Conservation (phyloP, 2,329 filamentous ascomycete species). For the Fusarium coffeatum region DNA sequence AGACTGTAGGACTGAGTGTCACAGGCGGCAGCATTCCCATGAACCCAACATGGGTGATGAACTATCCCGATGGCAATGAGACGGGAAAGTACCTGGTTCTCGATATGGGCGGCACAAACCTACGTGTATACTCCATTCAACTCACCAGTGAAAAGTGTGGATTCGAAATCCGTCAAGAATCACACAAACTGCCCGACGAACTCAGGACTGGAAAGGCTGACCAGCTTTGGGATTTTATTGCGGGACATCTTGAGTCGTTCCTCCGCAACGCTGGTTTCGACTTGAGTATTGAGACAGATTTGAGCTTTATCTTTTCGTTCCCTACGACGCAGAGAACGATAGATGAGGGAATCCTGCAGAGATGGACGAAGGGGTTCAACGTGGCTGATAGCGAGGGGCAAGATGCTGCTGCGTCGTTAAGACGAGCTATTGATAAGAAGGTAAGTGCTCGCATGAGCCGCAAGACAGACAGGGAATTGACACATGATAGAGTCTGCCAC, state of each 20-base stretch:
- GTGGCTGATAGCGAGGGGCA: conserved; percentile 90
- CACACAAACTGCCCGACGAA: conserved; percentile 1
- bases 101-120: conserved; percentile 10
- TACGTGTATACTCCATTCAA: background rate
- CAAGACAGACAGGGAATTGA: background rate
- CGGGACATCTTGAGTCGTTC: background rate
- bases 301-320: conserved; percentile 94
- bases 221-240: conserved; percentile 7
- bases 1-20: background rate
- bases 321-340: conserved; percentile 93
- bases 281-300: background rate
- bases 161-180: background rate
- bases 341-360: conserved; percentile 89
- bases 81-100: conserved; percentile 4
- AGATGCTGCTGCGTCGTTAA: conserved; percentile 89
- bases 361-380: conserved; percentile 98
- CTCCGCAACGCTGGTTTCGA: background rate
- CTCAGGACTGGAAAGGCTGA: background rate
- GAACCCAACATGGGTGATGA: conserved; percentile 23
- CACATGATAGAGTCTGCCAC: conserved; percentile 77
- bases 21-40: conserved; percentile 8
- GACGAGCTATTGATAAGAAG: conserved; percentile 75
- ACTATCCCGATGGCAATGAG: conserved; percentile 9
- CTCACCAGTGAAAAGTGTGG: background rate
- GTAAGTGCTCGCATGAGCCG: conserved; percentile 41